A percentile compares a stretch with the other conserved stretches of the same genome.
Conservation (phyloP, 495 filamentous ascomycete genomes). For the Aspergillus wentii region DNA sequence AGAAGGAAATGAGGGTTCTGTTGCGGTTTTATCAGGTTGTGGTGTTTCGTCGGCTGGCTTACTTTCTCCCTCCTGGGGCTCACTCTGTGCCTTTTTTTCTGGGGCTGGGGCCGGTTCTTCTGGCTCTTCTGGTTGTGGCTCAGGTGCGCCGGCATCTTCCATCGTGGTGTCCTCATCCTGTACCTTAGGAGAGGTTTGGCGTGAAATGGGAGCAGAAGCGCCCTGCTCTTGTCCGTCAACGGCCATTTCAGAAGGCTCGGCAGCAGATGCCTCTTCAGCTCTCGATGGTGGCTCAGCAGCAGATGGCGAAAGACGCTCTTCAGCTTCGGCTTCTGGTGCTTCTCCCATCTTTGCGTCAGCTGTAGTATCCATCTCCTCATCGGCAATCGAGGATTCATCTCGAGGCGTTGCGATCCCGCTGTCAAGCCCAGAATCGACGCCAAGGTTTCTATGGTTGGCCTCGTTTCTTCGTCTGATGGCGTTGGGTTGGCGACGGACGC, state of each 20-base stretch:
- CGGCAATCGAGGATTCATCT: constrained; percentile 44
- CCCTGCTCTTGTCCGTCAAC: constrained; percentile 36
- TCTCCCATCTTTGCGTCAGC: constrained; percentile 47
- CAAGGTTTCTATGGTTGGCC: constrained; percentile 64
- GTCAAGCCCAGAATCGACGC: constrained; percentile 61
- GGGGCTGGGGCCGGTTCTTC: constrained; percentile 15
- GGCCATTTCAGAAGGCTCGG: constrained; percentile 33
- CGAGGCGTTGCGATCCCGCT: constrained; percentile 54
- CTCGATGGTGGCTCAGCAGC: constrained; percentile 18
- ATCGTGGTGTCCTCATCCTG: constrained; percentile 61
- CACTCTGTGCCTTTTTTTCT: constrained; percentile 9
- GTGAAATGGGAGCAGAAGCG: constrained; percentile 33
- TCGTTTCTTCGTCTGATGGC: constrained; percentile 59
- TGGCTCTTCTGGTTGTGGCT: constrained; percentile 17
- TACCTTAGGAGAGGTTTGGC: constrained; percentile 41
- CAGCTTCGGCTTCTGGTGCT: constrained; percentile 37
- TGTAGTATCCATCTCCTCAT: constrained; percentile 45
- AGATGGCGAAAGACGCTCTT: constrained; percentile 17
- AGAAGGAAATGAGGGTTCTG: constrained; percentile 15
- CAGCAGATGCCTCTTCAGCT: constrained; percentile 33
- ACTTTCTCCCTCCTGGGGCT: constrained; percentile 13
- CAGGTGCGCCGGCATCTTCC: constrained; percentile 48
- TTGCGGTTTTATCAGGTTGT: constrained; percentile 15
- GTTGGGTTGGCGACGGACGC: constrained; percentile 59
- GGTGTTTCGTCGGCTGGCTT: constrained; percentile 18